Percentiles rank a stretch among this genome's conserved stretches.
Conservation (phyloP, 2,329 filamentous ascomycete genomes). For the Colletotrichum graminicola region DNA sequence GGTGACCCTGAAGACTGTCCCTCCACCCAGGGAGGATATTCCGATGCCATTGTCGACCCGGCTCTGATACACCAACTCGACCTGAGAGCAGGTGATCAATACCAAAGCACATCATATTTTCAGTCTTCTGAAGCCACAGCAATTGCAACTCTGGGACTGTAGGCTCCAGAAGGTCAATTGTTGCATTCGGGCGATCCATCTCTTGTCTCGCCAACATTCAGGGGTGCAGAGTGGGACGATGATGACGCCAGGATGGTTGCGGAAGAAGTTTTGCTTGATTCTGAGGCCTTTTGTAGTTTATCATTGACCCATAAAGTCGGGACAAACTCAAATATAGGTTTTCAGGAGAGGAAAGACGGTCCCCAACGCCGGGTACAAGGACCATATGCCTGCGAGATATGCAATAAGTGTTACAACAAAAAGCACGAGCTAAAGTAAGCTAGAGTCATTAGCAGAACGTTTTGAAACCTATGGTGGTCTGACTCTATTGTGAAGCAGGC, state of each 20-base stretch:
- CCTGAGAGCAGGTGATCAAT: background rate
- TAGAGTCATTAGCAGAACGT: no score
- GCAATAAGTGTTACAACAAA: background rate
- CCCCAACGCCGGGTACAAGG: background rate
- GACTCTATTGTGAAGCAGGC: conserved; percentile 2
- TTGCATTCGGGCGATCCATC: background rate
- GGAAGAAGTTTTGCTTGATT: background rate
- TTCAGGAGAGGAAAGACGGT: background rate
- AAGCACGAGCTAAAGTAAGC: background rate
- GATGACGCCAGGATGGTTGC: background rate
- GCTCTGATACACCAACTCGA: background rate
- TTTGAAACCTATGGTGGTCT: background rate
- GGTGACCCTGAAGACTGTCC: background rate
- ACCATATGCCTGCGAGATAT: background rate
- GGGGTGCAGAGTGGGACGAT: background rate
- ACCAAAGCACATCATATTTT: no score
- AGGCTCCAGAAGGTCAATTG: conserved; percentile 7
- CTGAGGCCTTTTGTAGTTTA: no score
- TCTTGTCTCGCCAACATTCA: background rate
- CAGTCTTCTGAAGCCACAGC: background rate
- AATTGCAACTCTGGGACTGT: background rate
- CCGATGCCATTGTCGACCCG: background rate
- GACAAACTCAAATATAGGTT: background rate
- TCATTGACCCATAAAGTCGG: fast-evolving
- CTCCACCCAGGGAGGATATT: background rate